These are phyloP conservation scores for Cladosporium velox DNA, from an alignment of 2,329 filamentous ascomycete species.

Conservation along the genomic window DNA sequence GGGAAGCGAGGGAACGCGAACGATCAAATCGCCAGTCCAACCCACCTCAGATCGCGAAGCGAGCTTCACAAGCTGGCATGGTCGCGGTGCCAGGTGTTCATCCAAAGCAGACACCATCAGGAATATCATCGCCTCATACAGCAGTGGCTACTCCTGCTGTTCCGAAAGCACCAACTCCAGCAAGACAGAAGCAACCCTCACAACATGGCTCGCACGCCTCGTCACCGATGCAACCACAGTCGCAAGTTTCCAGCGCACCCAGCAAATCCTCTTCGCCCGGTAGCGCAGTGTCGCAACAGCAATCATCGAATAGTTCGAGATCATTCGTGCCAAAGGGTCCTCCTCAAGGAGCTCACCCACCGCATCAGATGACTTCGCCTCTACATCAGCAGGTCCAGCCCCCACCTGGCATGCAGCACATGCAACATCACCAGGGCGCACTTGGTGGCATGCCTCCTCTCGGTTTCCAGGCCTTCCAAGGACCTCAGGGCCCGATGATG, in stretches of 20 bases:
- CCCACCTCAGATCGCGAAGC: constrained; percentile 51
- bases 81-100: constrained; percentile 57
- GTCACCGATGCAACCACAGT: constrained; percentile 65
- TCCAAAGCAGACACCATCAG: constrained; percentile 54
- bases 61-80: constrained; percentile 61
- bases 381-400: constrained; percentile 63
- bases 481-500: constrained; percentile 57
- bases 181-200: constrained; percentile 72
- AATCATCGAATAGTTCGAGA: constrained; percentile 51
- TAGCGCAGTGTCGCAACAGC: constrained; percentile 63
- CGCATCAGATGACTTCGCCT: constrained; percentile 38
- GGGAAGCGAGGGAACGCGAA: constrained; percentile 32
- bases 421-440: constrained; percentile 41
- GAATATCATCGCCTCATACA: constrained; percentile 75
- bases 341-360: constrained; percentile 58
- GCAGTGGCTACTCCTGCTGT: constrained; percentile 76
- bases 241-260: constrained; percentile 49
- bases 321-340: constrained; percentile 37
- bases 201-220: constrained; percentile 73
- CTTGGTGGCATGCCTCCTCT: constrained; percentile 53
- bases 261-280: constrained; percentile 60
- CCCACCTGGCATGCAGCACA: constrained; percentile 58
- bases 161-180: constrained; percentile 79
- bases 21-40: constrained; percentile 38
- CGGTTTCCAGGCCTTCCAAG: constrained; percentile 58